Base-by-base conservation (phyloP, 176 grass and related monocot genomes). In the Avena eriantha region DNA sequence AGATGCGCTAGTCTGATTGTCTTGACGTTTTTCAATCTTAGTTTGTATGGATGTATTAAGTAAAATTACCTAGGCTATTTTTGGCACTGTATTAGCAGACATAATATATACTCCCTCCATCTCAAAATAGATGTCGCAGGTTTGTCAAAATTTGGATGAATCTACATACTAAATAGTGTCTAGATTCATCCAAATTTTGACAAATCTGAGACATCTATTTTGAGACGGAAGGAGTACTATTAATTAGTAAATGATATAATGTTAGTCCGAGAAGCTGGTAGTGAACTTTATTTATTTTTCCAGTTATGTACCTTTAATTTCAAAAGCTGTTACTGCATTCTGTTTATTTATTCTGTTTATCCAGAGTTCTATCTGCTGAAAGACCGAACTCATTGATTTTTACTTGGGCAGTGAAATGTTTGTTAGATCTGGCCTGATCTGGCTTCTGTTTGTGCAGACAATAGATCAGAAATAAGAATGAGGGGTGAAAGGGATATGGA, bases 401-500 rank as follows among this genome's bases (percentile, higher is more conserved):
- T 76, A 57, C 50, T 41, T 3, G 19, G 23, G 15, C 63, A 36
- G 6, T 65, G 7, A 26, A 76, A 63, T 26, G 23, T 23, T 85
- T 41, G 73, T 71, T 69, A 71, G 16, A 71, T 84, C 53, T 72
- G 21, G 51, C 16, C 9, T 83, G 26, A 75, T 74, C 8, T 31
- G 8, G 14, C 39, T 68, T 82, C 39, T 73, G 85, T 85, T 16
- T 79, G 50, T 84, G 85, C 75, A 92, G 91, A 88, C 10, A 97
- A 69, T 79, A 92, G 85, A 88, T 82, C 86, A 56, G 89, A 95
- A 45, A 79, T 90, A 22, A 95, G 93, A 95, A 88, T 89, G 56
- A 93, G 93, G 82, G 78, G 65, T 88, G 89, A 92, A 51, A 95
- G 91, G 86, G 95, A 97, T 84, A 84, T 90, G n/a, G 93, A 97